A percentile compares a stretch with the other conserved stretches of the same genome.
Conservation (phyloP, 805 yeast genomes). For the Wickerhamiella australiensis region DNA sequence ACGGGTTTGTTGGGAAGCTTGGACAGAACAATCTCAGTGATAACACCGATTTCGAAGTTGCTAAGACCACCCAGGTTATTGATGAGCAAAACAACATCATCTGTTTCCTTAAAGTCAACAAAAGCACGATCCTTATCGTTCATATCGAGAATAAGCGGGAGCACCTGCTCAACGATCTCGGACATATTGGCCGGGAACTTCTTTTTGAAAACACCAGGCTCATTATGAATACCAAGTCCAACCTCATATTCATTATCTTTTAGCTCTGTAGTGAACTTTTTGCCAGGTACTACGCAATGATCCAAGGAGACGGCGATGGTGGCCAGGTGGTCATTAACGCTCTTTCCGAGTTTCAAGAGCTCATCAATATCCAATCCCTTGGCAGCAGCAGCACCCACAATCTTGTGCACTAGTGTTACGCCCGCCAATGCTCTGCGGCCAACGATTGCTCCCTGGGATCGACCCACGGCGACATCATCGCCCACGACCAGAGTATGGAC, state of each 20-base stretch:
- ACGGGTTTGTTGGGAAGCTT: constrained; percentile 48
- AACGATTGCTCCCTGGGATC: constrained; percentile 75
- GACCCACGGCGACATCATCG: constrained; percentile 93
- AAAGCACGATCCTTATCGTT: constrained; percentile 69
- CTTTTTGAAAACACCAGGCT: constrained; percentile 64
- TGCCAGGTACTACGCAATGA: constrained; percentile 83
- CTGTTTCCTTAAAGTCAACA: constrained; percentile 51
- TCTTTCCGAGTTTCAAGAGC: constrained; percentile 46
- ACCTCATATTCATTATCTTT: constrained; percentile 61
- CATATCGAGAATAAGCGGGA: constrained; percentile 47
- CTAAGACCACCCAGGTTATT: constrained; percentile 90
- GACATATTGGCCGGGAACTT: constrained; percentile 46
- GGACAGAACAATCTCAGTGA: constrained; percentile 47
- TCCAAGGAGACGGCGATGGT: constrained; percentile 85
- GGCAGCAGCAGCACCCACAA: constrained; percentile 58
- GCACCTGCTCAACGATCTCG: constrained; percentile 46
- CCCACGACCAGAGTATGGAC: constrained; percentile 68
- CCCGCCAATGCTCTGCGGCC: constrained; percentile 95
- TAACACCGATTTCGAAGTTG: constrained; percentile 60
- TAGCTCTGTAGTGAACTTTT: constrained; percentile 44
- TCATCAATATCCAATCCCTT: constrained; percentile 37
- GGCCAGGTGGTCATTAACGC: constrained; percentile 53
- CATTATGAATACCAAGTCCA: constrained; percentile 95
- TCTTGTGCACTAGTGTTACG: constrained; percentile 73
- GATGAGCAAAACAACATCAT: constrained; percentile 57